phyloP scores from a whole-genome alignment of 805 yeast genomes.

The Wickerhamomyces queroliae region DNA sequence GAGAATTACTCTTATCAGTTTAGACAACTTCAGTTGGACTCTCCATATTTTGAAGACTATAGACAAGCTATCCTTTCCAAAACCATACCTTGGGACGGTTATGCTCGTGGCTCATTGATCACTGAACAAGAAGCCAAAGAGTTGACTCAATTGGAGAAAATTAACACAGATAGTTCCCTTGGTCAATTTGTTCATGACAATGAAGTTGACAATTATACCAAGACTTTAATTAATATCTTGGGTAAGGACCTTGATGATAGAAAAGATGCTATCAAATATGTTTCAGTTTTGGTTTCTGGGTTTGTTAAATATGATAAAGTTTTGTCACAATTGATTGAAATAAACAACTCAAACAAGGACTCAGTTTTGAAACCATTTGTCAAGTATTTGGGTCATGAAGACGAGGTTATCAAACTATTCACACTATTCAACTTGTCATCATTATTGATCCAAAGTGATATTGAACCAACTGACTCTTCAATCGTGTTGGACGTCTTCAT shows the following conservation, averaged over 20 bases:
- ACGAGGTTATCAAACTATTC: constrained; percentile 51
- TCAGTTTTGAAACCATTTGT: constrained; percentile 34
- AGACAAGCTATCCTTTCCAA: constrained; percentile 67
- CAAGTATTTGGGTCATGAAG: constrained; percentile 46
- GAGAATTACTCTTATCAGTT: constrained; percentile 18
- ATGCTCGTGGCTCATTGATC: constrained; percentile 66
- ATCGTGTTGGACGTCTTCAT: constrained; percentile 12
- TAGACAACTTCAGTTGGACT: constrained; percentile 43
- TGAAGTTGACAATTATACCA: constrained; percentile 46
- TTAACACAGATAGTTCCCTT: constrained; percentile 31
- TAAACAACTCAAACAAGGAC: neutral
- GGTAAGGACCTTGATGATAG: constrained; percentile 45
- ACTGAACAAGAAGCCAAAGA: constrained; percentile 57
- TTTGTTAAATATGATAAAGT: constrained; percentile 30
- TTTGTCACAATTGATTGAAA: constrained; percentile 34
- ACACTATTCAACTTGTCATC: constrained; percentile 48
- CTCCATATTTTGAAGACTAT: constrained; percentile 59
- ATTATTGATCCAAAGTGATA: constrained; percentile 33
- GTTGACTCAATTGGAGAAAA: constrained; percentile 28
- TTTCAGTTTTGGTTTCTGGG: constrained; percentile 58
- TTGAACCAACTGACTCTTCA: constrained; percentile 22
- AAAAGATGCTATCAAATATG: constrained; percentile 54
- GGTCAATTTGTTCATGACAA: constrained; percentile 29
- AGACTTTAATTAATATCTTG: constrained; percentile 48
- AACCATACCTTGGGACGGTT: constrained; percentile 90